Percentiles rank a stretch among this genome's conserved stretches.
Conservation (phyloP, 83 land plant species). For the Isoetes engelmannii region DNA sequence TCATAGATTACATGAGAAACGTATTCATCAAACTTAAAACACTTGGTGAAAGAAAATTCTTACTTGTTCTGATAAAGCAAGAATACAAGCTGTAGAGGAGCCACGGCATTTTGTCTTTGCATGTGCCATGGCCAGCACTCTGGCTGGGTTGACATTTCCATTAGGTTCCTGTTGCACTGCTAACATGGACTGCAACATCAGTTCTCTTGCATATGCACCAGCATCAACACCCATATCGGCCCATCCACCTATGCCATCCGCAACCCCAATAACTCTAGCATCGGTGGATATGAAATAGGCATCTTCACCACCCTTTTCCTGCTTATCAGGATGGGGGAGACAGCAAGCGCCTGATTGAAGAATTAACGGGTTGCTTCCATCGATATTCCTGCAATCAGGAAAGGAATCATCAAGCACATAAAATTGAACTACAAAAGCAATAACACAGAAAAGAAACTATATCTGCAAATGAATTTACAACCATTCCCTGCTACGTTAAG, state of each 20-base stretch:
- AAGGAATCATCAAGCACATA: too few species aligned
- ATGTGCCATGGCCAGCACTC: slow-evolving; percentile 78
- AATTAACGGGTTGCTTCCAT: slow-evolving; percentile 27
- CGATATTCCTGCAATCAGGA: slow-evolving; percentile 10
- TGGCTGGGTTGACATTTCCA: slow-evolving; percentile 67
- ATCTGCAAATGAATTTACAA: too few species aligned
- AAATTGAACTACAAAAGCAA: too few species aligned
- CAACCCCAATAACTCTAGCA: slow-evolving; percentile 83
- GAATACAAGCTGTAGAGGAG: slow-evolving; percentile 92
- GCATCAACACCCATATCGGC: slow-evolving; percentile 83
- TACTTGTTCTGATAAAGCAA: slow-evolving; percentile 83
- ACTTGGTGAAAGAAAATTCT: slow-evolving; percentile 10
- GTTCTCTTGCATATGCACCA: slow-evolving; percentile 81
- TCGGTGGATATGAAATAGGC: slow-evolving; percentile 85
- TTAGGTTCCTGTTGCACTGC: slow-evolving; percentile 78
- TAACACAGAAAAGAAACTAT: too few species aligned
- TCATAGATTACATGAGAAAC: neutral
- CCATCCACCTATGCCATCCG: slow-evolving; percentile 99
- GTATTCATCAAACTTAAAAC: neutral
- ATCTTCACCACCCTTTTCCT: slow-evolving; percentile 93
- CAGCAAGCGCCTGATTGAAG: slow-evolving; percentile 83
- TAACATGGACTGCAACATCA: slow-evolving; percentile 66
- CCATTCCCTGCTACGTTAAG: too few species aligned
- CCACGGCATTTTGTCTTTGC: slow-evolving; percentile 72
- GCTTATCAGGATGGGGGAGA: slow-evolving; percentile 91